Evolutionary conservation across 1,284 basidiomycete species (phyloP), one percentile per base, ranked within the genome.

Genomic region (Malassezia psittaci): DNA sequence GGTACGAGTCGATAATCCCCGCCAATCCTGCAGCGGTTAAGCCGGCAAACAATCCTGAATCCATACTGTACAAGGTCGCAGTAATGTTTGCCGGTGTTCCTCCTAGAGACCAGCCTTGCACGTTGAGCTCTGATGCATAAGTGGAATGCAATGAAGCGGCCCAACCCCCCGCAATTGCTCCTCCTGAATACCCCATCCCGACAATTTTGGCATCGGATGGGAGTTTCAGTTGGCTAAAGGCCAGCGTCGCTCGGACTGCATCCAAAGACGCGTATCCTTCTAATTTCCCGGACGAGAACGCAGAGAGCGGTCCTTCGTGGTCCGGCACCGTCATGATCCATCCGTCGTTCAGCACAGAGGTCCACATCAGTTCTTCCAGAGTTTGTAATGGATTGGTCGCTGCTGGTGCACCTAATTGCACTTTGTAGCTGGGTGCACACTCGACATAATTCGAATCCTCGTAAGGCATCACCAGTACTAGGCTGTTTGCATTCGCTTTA

Each of bases 261-360:
- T 70, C 68, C 11, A 68, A 55, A 12, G 59, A 51, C 2, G 68
- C 67, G 32, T 56, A 52, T 2, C 67, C 68, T 43, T 67, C 62
- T 36, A 66, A 41, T 39, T 57, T 59, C 6, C 68, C 64, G 13
- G 65, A 65, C 7, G 68, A 63, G 44, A 67, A 68, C 1, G 62
- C 59, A 1, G 63, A 44, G 0, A 55, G 52, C 21, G 54, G 54
- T 2, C 69, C 69, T 33, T 68, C 63, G 49, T 67, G 62, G 36
- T 73, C 70, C 13, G 69, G 43, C 1, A 64, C 59, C 8, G 67
- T 63, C 10, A 69, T 59, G 43, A 68, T 67, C 61, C 65, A 70
- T 34, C 69, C 69, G 32, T 54, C 51, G 38, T 54, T 54, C 13
- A 59, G 39, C 15, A 59, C 21, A 7, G 52, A 49, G 1, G 52